Base-by-base conservation (phyloP, 768 basidiomycete species). In the Rickenella mellea region DNA sequence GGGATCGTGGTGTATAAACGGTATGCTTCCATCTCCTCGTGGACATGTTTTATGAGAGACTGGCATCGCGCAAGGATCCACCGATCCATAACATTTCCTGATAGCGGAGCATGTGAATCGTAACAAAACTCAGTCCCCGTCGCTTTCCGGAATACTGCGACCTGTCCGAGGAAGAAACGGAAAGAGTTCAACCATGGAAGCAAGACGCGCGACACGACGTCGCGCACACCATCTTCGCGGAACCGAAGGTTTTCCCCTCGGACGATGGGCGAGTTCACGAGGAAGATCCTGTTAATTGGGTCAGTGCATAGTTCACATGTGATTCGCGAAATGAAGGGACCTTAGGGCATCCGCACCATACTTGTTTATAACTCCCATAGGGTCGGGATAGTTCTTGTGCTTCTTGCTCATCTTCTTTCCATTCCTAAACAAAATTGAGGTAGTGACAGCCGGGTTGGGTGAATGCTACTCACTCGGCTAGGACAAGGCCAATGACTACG, bases 341-440 rank as follows among this genome's bases (percentile, higher is more conserved):
- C 91, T 79, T 42, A 90, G 87, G 1, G 93, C 93, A 60, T 99
- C 96, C 17, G 93, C 94, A 36, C 96, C 94, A 61, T 89, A 97
- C 50, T 78, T 76, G 57, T 91, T 72, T 47, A 99, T 81, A 60
- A 98, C 75, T 40, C 91, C 51, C 60, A 80, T 90, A 7, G 96
- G 96, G 59, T 99, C 96, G 21, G 96, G 93, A 60, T 92, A 99
- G 63, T 99, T 99, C 61, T 80, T 81, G 45, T 92, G 65, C 61
- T 88, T 93, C 67, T 99, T 99, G 66, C 88, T 92, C 96, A 99
- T 99, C 70, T 99, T 99, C 73, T 93, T 96, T 42, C 96, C 96
- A 53, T 99, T 93, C 2, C 88, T 91, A 48, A 8, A 33, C 22
- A 39, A 21, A 43, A n/a, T 43, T 15, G 20, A 12, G 6, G 14